These are phyloP conservation scores for Balamuthia mandrillaris DNA, from an alignment of 208 protist genomes.

Conservation along the genomic window DNA sequence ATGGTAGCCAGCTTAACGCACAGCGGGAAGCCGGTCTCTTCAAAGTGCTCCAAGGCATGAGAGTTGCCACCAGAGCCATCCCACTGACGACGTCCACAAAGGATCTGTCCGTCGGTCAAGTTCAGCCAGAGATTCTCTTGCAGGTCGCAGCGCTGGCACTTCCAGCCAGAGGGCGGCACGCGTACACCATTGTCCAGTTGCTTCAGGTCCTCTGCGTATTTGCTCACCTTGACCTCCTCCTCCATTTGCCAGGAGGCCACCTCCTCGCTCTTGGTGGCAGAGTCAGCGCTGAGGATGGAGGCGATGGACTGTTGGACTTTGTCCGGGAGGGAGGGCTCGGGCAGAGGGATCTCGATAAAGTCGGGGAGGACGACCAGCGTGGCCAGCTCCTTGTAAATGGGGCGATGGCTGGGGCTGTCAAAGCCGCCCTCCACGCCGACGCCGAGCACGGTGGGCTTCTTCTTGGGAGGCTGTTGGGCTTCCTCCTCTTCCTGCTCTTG, in stretches of 20 bases:
- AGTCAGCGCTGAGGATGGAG: background rate
- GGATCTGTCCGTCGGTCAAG: constrained; percentile 18
- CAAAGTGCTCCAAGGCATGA: constrained; percentile 85
- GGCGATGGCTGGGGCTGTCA: background rate
- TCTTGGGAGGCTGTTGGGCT: background rate
- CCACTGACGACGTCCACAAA: constrained; percentile 62
- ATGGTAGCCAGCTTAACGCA: constrained; percentile 96
- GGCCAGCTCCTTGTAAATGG: background rate
- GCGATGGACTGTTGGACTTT: background rate
- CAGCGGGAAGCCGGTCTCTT: constrained; percentile 81
- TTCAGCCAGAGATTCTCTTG: constrained; percentile 36
- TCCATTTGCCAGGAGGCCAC: background rate
- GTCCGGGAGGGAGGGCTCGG: background rate
- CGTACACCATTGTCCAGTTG: background rate
- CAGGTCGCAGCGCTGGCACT: constrained; percentile 31
- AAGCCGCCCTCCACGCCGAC: constrained; percentile 24
- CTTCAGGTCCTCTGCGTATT: constrained; percentile 3
- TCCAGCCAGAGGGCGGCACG: background rate
- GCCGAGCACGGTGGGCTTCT: constrained; percentile 26
- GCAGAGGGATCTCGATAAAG: background rate
- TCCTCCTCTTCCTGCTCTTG: background rate
- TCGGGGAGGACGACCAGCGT: constrained; percentile 23
- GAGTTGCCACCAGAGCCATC: constrained; percentile 88
- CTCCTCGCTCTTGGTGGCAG: constrained; percentile 27
- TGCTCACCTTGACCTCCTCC: constrained; percentile 11